phyloP scores from a whole-genome alignment of 257 asterid genomes.

The Penstemon eatonii region DNA sequence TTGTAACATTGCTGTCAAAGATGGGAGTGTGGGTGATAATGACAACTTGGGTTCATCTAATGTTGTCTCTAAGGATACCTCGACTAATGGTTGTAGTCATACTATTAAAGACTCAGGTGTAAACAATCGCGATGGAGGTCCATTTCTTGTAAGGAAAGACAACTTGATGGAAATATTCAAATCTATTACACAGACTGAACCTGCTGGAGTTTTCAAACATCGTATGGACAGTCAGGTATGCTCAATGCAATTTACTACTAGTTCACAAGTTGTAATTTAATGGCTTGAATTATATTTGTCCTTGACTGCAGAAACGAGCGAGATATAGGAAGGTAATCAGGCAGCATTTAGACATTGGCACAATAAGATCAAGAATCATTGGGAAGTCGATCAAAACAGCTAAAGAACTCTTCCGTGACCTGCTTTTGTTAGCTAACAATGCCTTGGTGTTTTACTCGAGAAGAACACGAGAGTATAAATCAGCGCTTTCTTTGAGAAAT shows the following conservation, averaged over 20 bases:
- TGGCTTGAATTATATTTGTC: neutral
- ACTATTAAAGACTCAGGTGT: constrained; percentile 27
- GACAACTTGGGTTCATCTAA: constrained; percentile 57
- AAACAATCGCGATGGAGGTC: constrained; percentile 30
- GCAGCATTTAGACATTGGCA: constrained; percentile 73
- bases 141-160: constrained; percentile 31
- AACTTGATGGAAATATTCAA: constrained; percentile 53
- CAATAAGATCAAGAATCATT: constrained; percentile 61
- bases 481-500: constrained; percentile 63
- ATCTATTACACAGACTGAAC: constrained; percentile 56
- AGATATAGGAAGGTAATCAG: constrained; percentile 71
- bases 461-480: constrained; percentile 78
- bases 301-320: constrained; percentile 66
- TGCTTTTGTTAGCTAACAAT: constrained; percentile 75
- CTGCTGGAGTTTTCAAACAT: constrained; percentile 73
- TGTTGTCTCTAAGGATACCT: constrained; percentile 48
- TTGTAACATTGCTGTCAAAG: constrained; percentile 47
- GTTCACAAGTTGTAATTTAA: neutral
- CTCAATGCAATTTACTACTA: neutral
- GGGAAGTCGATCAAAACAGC: constrained; percentile 48
- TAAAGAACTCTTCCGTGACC: constrained; percentile 74
- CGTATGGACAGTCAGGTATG: constrained; percentile 92
- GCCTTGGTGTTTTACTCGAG: constrained; percentile 83
- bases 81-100: constrained; percentile 36
- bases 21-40: constrained; percentile 59